Conservation (phyloP, 108 stramenopile genomes). For the Nannochloropsis salina region DNA sequence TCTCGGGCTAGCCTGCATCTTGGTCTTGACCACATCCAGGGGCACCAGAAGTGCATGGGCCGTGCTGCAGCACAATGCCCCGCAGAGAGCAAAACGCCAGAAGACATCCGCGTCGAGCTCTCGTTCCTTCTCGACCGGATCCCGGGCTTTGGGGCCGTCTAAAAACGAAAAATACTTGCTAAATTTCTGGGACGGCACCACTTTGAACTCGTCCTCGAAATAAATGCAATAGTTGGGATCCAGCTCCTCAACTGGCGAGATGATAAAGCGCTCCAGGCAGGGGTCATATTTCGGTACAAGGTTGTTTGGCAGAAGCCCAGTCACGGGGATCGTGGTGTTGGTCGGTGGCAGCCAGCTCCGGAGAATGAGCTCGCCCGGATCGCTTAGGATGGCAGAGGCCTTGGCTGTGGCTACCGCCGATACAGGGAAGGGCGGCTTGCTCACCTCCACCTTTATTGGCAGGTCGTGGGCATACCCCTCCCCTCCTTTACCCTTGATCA, state of each 20-base stretch:
- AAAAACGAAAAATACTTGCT: conserved; percentile 43
- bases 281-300: conserved; percentile 47
- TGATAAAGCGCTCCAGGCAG: conserved; percentile 43
- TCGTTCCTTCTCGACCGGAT: conserved; percentile 44
- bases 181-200: conserved; percentile 42
- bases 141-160: conserved; percentile 40
- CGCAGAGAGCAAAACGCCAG: conserved; percentile 39
- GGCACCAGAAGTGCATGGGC: conserved; percentile 41
- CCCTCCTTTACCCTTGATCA: conserved; percentile 9
- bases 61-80: conserved; percentile 35
- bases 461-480: conserved; percentile 24
- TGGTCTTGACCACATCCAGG: conserved; percentile 44
- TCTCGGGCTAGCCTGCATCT: conserved; percentile 37
- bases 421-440: conserved; percentile 20
- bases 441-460: conserved; percentile 8
- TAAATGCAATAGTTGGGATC: conserved; percentile 49
- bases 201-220: conserved; percentile 45
- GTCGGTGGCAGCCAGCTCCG: conserved; percentile 46
- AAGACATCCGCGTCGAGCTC: conserved; percentile 37
- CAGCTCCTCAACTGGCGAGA: conserved; percentile 41
- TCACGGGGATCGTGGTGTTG: conserved; percentile 24
- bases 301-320: conserved; percentile 45
- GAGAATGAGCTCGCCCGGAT: conserved; percentile 35
- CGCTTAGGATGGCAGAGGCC: conserved; percentile 29
- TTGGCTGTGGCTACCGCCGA: conserved; percentile 3